phyloP scores from a whole-genome alignment of 2,329 filamentous ascomycete species.

The Amesomyces nigricolor region DNA sequence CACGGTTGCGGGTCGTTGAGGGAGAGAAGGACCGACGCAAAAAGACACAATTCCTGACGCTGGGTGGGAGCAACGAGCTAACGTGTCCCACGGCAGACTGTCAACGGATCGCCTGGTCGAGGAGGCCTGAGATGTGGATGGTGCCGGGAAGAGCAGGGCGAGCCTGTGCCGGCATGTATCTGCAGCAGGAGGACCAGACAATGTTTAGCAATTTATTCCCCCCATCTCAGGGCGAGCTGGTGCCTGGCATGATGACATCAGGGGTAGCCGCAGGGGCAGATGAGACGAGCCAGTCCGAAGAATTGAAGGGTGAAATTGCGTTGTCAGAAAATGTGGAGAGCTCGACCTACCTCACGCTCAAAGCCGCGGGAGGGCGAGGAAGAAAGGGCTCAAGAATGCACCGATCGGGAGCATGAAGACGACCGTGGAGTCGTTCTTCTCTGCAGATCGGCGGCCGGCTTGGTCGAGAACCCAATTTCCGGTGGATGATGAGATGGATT shows the following conservation, averaged over 20 bases:
- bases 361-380: constrained; percentile 26
- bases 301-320: constrained; percentile 12
- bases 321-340: constrained; percentile 7
- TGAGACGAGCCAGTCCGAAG: not conserved
- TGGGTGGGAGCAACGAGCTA: constrained; percentile 56
- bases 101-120: constrained; percentile 37
- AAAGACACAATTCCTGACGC: constrained; percentile 46
- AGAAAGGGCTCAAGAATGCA: constrained; percentile 20
- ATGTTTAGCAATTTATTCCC: constrained; percentile 25
- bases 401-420: constrained; percentile 27
- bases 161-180: constrained; percentile 39
- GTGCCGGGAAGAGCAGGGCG: constrained; percentile 28
- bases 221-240: not conserved
- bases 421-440: constrained; percentile 12
- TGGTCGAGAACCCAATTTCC: not conserved
- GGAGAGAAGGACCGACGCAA: constrained; percentile 38
- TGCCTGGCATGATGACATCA: constrained; percentile 22
- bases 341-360: constrained; percentile 27
- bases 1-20: constrained; percentile 36
- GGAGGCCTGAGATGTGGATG: constrained; percentile 35
- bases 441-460: constrained; percentile 3
- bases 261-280: constrained; percentile 6
- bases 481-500: constrained; percentile 9
- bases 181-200: constrained; percentile 32
- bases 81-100: constrained; percentile 54